Evolutionary conservation across 2,329 filamentous ascomycete species (phyloP), one percentile per base, ranked within the genome.

Genomic region (Aspergillus sclerotialis): DNA sequence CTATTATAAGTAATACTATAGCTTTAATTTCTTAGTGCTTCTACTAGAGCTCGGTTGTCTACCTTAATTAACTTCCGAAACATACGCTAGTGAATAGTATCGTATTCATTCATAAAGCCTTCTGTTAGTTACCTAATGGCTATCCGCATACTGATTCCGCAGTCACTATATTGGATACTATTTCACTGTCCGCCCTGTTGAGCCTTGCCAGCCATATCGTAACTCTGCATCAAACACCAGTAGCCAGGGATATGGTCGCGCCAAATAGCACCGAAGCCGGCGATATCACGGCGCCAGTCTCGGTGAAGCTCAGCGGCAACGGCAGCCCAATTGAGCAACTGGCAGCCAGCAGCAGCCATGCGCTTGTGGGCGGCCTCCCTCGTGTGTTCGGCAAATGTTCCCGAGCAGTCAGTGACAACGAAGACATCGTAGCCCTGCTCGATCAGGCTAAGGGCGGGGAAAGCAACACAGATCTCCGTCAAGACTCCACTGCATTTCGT

Each of bases 401-500:
- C 82, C 0, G 73, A 79, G 2, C 78, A 82, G 48, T 87, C 82
- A 33, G 79, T 72, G 60, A 85, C 84, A 47, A 80, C 81, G 65
- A 73, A 86, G 38, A 88, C 82, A 24, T 74, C 73, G 65, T 85
- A 88, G 16, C 82, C 83, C 28, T 76, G 80, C 10, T 78, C 73
- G 23, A 79, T 69, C 4, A 87, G 74, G 1, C 80, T 82, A n/a
- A 87, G 70, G 0, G 83, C 79, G 5, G 84, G 70, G 66, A 87
- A 87, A 1, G 82, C 68, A 14, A 80, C 84, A 69, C 72, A 70
- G 67, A 47, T 28, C 18, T 15, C 38, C 6, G 15, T 28, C 25
- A 28, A 28, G 8, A 34, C 24, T 18, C 17, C 29, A 13, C 29
- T 31, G 15, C 17, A 12, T 11, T n/a, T 28, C 8, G 3, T 9